Evolutionary conservation across 768 basidiomycete species (phyloP).

Genomic region (Tricholoma sp.): DNA sequence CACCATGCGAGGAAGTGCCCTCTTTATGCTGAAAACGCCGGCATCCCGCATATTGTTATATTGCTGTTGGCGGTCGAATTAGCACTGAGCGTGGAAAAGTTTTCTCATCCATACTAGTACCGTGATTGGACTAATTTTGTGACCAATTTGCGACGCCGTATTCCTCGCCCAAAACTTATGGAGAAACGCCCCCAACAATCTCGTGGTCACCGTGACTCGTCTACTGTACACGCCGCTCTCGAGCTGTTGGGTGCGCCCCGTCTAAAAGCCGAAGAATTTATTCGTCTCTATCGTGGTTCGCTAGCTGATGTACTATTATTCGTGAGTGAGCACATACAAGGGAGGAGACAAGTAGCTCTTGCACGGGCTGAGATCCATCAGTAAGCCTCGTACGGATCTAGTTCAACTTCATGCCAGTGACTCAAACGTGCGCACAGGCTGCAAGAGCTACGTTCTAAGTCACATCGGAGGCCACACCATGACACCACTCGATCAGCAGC

Average conservation of each 20-base stretch:
- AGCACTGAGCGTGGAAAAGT: not conserved
- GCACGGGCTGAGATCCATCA: constrained; percentile 9
- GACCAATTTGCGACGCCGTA: constrained; percentile 1
- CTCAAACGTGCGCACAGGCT: not conserved
- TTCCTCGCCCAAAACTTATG: constrained; percentile 4
- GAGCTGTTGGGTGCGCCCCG: constrained; percentile 12
- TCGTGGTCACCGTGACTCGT: not conserved
- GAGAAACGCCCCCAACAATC: not conserved
- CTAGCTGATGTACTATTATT: constrained; percentile 13
- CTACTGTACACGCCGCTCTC: constrained; percentile 4
- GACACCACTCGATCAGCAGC: constrained; percentile 4
- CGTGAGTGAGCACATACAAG: constrained; percentile 15
- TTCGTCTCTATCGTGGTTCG: constrained; percentile 12
- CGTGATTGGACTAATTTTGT: too few relatives aligned
- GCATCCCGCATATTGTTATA: constrained; percentile 30
- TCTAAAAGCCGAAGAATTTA: constrained; percentile 12
- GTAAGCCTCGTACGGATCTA: constrained; percentile 5
- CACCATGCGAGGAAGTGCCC: constrained; percentile 81
- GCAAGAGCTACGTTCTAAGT: constrained; percentile 6
- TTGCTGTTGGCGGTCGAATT: not conserved
- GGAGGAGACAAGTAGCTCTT: constrained; percentile 10
- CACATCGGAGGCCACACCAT: constrained; percentile 2
- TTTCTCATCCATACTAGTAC: not conserved
- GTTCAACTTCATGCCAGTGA: not conserved
- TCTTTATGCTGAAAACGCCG: constrained; percentile 31